These are phyloP conservation scores for Eremothecium gossypii DNA, from an alignment of 1,139 yeast species.

Conservation along the genomic window DNA sequence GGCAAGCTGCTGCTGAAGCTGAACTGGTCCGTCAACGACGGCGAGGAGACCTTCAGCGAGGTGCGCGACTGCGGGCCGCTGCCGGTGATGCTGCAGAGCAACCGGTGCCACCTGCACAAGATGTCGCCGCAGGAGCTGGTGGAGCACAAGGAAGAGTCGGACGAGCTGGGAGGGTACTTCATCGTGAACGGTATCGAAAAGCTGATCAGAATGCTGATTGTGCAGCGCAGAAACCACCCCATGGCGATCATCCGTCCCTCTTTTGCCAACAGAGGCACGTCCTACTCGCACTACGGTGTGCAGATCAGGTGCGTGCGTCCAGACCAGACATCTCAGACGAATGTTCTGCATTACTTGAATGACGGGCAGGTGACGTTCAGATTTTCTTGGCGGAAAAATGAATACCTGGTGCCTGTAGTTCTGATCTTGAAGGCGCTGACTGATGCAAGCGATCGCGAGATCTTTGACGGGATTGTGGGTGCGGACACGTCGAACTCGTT, in stretches of 20 bases:
- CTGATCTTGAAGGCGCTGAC: constrained; percentile 85
- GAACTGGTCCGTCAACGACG: constrained; percentile 79
- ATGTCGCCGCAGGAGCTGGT: constrained; percentile 78
- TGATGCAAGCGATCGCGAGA: constrained; percentile 88
- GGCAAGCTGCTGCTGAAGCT: constrained; percentile 70
- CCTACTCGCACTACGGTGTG: constrained; percentile 83
- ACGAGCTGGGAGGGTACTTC: constrained; percentile 95
- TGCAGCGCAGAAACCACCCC: constrained; percentile 94
- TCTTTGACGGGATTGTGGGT: constrained; percentile 93
- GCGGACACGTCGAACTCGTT: constrained; percentile 79
- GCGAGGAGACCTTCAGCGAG: constrained; percentile 64
- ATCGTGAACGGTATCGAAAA: constrained; percentile 96
- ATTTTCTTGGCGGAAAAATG: constrained; percentile 95
- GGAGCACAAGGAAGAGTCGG: constrained; percentile 75
- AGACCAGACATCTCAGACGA: constrained; percentile 95
- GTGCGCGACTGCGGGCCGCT: constrained; percentile 85
- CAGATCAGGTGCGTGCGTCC: constrained; percentile 92
- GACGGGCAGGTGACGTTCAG: constrained; percentile 96
- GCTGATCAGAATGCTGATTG: constrained; percentile 91
- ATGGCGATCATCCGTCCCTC: constrained; percentile 96
- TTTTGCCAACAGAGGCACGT: constrained; percentile 86
- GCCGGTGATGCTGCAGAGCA: constrained; percentile 84
- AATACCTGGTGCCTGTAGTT: constrained; percentile 84
- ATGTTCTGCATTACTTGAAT: constrained; percentile 85
- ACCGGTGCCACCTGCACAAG: constrained; percentile 83